Conservation (phyloP, 23 red algal genomes). For the Gracilaria gracilis region DNA sequence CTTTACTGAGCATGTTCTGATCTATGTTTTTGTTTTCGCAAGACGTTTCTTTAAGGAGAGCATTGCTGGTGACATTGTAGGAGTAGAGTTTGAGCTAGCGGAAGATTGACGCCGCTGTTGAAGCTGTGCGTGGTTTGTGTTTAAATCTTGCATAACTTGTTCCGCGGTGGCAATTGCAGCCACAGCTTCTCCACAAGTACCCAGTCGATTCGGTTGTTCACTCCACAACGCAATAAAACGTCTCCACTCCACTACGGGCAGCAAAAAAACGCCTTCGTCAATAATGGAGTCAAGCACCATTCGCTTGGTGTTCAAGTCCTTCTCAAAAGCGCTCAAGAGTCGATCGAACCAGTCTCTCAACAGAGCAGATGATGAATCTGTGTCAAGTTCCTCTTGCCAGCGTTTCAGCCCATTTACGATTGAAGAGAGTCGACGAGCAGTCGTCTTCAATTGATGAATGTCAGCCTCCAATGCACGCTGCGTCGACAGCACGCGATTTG, state of each 20-base stretch:
- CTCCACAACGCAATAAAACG: constrained; percentile 5
- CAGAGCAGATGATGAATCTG: not conserved
- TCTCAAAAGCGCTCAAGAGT: not conserved
- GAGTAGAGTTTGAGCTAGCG: not conserved
- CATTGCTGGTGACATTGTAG: not conserved
- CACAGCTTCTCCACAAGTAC: constrained; percentile 3
- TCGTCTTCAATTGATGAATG: not conserved
- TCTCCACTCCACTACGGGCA: not conserved
- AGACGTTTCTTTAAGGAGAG: constrained; percentile 8
- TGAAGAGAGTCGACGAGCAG: not conserved
- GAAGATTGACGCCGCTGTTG: not conserved
- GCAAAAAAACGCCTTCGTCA: not conserved
- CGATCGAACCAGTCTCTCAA: not conserved
- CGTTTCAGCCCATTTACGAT: constrained; percentile 7
- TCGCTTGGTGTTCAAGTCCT: not conserved
- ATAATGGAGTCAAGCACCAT: not conserved
- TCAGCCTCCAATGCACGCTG: not conserved
- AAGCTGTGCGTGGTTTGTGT: not conserved
- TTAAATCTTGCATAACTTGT: constrained; percentile 4
- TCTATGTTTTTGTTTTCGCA: not conserved
- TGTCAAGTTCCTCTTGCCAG: constrained; percentile 5
- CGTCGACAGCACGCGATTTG: not conserved
- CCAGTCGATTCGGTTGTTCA: constrained; percentile 21
- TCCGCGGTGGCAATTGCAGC: not conserved
- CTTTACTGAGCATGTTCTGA: not conserved